Evolutionary conservation across 139 green algal species (phyloP).

Genomic region (Coelastrella sp.): DNA sequence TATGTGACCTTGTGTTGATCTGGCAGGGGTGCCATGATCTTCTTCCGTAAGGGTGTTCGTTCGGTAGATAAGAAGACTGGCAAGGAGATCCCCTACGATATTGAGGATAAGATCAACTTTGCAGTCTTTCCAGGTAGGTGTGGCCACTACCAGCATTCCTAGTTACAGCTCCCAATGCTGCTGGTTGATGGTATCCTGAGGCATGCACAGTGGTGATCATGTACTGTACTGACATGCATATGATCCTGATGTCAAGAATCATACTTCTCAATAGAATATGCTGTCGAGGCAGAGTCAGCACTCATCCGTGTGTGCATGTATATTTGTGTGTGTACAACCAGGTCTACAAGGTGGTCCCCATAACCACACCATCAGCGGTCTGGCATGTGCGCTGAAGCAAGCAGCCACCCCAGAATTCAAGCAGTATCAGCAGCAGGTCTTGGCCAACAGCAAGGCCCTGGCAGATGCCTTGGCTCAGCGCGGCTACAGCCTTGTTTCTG

Average conservation of each 20-base stretch:
- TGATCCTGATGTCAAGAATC: no score
- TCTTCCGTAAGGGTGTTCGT: constrained; percentile 90
- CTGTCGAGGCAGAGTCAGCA: no score
- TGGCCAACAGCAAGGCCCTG: constrained; percentile 64
- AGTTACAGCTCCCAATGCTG: no score
- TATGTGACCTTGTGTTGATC: no score
- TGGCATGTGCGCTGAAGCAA: constrained; percentile 97
- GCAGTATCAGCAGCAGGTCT: constrained; percentile 95
- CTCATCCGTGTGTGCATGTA: no score
- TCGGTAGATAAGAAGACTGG: constrained; percentile 87
- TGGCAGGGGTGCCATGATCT: constrained; percentile 94
- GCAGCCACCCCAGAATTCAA: constrained; percentile 92
- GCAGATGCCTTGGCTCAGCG: constrained; percentile 74
- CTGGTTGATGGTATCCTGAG: no score
- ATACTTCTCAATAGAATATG: no score
- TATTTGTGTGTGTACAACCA: no score
- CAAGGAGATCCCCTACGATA: constrained; percentile 86
- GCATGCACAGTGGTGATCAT: no score
- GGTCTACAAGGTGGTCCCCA: constrained; percentile 94
- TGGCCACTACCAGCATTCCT: no score
- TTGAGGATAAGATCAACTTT: constrained; percentile 98
- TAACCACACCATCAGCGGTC: constrained; percentile 98
- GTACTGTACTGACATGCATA: no score
- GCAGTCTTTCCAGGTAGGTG: constrained; percentile 81
- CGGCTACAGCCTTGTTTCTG: constrained; percentile 84